Base-by-base conservation (phyloP, 768 basidiomycete species). In the Nevesoporus exiguus region DNA sequence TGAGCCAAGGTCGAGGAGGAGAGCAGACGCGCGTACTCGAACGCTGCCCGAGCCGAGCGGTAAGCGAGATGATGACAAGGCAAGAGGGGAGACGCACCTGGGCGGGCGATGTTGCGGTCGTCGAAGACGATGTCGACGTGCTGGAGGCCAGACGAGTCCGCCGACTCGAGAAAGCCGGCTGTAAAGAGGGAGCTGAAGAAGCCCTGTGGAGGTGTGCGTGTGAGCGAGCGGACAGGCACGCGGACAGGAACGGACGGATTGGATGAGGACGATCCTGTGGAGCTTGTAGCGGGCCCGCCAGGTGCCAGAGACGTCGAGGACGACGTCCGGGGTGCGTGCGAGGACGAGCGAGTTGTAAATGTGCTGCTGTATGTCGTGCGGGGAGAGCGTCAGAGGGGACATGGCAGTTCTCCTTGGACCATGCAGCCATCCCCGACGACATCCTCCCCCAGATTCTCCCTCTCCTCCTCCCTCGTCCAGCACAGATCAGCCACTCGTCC, bases 121-220 rank as follows among this genome's bases (percentile, higher is more conserved):
- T 93, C 86, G 58, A 94, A 88, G 42, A 77, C 76, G 41, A 95
- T 74, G 58, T 84, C 76, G 47, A 95, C 80, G 55, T 85, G 79
- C 49, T 85, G 81, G 52, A 59, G 55, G 49, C 55, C 57, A 49
- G 51, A 56, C 56, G 44, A 61, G 58, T 21, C 60, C 8, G 67
- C 63, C 1, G 87, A 85, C 63, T 92, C 91, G 29, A 77, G 71
- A 62, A 90, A 92, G 4, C 87, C 90, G 2, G 83, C 80, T 0
- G 88, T 90, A 71, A 96, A 97, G 21, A 97, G 80, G 30, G 90
- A 85, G 45, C 83, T 79, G 73, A 96, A 95, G 78, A 93, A 97
- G 11, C 88, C 93, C 86, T 90, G 62, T 1, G 60, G 34, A 47
- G 56, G 17, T n/a, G 36, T 4, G n/a, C 33, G 36, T 40, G 49